phyloP scores from a whole-genome alignment of 2,329 filamentous ascomycete genomes.

The Stachybotrys chartarum region DNA sequence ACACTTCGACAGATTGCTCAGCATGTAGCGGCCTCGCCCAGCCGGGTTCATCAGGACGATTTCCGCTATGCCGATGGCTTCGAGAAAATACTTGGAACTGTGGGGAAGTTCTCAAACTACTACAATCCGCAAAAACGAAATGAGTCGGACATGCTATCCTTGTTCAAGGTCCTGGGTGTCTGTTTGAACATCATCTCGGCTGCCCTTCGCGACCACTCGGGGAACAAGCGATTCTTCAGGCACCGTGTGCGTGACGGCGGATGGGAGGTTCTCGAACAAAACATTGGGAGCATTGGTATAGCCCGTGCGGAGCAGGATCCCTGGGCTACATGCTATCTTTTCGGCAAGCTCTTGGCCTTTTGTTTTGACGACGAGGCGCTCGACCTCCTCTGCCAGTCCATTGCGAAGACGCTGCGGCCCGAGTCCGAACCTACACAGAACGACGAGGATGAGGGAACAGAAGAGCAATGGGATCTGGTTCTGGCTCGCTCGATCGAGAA shows the following conservation, averaged over 20 bases:
- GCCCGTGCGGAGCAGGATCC: constrained; percentile 60
- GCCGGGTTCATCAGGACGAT: constrained; percentile 60
- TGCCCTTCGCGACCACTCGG: constrained; percentile 69
- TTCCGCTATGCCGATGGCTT: constrained; percentile 80
- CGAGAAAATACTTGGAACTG: constrained; percentile 60
- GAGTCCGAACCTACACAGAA: constrained; percentile 17
- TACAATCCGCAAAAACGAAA: constrained; percentile 62
- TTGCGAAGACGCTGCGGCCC: constrained; percentile 28
- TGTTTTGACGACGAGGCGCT: constrained; percentile 71
- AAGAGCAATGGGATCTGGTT: constrained; percentile 31
- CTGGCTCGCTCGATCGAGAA: constrained; percentile 28
- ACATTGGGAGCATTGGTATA: constrained; percentile 60
- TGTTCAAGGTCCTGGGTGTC: constrained; percentile 64
- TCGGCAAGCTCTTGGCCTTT: constrained; percentile 76
- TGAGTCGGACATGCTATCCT: constrained; percentile 53
- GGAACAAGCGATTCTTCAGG: constrained; percentile 83
- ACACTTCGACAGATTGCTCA: constrained; percentile 61
- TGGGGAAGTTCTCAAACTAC: constrained; percentile 66
- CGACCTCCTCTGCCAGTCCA: constrained; percentile 57
- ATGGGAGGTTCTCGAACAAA: constrained; percentile 69
- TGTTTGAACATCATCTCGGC: constrained; percentile 70
- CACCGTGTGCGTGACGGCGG: constrained; percentile 69
- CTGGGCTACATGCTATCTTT: constrained; percentile 65
- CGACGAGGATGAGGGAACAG: constrained; percentile 20
- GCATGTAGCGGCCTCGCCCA: constrained; percentile 41